phyloP scores from a whole-genome alignment of 208 protist species.

The Blastocrithidia nonstop region DNA sequence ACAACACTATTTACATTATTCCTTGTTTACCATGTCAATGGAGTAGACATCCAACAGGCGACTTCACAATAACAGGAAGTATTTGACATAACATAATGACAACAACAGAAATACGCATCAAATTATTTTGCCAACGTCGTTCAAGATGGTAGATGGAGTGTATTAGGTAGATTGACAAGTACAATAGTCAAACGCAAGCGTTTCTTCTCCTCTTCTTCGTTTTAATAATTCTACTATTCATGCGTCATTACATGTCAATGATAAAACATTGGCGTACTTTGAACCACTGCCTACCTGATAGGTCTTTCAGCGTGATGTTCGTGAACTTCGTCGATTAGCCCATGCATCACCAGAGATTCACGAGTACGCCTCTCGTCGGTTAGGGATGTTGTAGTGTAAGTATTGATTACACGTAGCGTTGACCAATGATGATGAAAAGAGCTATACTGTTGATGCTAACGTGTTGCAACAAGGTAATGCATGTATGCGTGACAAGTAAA shows the following conservation, averaged over 20 bases:
- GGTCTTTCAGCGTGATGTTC: slow-evolving; percentile 43
- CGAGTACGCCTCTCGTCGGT: slow-evolving; percentile 41
- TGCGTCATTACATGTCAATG: neutral
- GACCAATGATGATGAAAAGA: slow-evolving; percentile 64
- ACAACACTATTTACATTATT: slow-evolving; percentile 37
- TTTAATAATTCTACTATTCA: too few species aligned
- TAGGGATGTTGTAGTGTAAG: slow-evolving; percentile 76
- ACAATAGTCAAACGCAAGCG: too few species aligned
- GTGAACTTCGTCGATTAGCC: slow-evolving; percentile 19
- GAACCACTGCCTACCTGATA: slow-evolving; percentile 33
- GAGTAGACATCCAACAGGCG: too few species aligned
- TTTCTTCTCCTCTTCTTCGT: too few species aligned
- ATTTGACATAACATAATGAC: too few species aligned
- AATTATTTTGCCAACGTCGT: too few species aligned
- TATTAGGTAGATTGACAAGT: too few species aligned
- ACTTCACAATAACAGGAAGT: too few species aligned
- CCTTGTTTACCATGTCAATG: too few species aligned
- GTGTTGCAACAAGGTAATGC: neutral
- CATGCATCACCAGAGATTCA: slow-evolving; percentile 31
- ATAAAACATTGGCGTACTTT: slow-evolving; percentile 3
- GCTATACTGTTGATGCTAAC: neutral
- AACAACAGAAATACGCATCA: too few species aligned
- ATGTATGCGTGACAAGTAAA: neutral
- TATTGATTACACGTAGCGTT: slow-evolving; percentile 59
- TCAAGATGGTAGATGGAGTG: too few species aligned